phyloP scores from a whole-genome alignment of 2,329 filamentous ascomycete species.

The Talaromyces sp. region DNA sequence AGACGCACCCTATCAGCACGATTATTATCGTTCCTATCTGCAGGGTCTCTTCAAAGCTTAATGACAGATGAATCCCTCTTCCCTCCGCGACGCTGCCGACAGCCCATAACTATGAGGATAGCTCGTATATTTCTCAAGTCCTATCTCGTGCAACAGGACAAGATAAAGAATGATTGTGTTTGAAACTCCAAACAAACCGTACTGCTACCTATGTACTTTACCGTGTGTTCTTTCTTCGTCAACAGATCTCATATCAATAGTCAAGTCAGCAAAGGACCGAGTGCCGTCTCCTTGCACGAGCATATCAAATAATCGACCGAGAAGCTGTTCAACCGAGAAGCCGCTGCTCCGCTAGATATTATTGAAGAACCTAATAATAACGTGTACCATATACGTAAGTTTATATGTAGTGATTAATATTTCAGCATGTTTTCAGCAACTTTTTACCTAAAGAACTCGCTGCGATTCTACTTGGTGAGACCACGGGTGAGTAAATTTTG shows the following conservation, averaged over 20 bases:
- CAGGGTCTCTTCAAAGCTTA: conserved; percentile 39
- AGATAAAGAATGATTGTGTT: conserved; percentile 46
- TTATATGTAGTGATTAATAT: too few relatives aligned
- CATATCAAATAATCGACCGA: conserved; percentile 27
- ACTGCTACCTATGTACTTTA: conserved; percentile 48
- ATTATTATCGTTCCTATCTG: conserved; percentile 51
- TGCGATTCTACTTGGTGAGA: too few relatives aligned
- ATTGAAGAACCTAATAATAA: too few relatives aligned
- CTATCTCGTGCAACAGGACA: conserved; percentile 32
- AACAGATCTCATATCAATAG: conserved; percentile 22
- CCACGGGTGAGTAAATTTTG: too few relatives aligned
- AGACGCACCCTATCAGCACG: conserved; percentile 32
- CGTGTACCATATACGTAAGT: too few relatives aligned
- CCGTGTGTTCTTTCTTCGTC: conserved; percentile 46
- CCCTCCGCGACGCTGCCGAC: conserved; percentile 50
- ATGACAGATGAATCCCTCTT: conserved; percentile 49
- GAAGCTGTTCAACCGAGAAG: background rate
- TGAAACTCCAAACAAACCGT: conserved; percentile 43
- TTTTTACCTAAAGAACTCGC: too few relatives aligned
- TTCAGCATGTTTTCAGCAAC: too few relatives aligned
- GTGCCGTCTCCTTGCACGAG: conserved; percentile 25
- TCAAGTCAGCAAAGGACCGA: conserved; percentile 38
- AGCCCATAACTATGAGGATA: conserved; percentile 34
- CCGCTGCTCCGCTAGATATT: background rate
- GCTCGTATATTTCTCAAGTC: conserved; percentile 32